Conservation (phyloP, 257 asterid species). For the Euphrasia confusa region DNA sequence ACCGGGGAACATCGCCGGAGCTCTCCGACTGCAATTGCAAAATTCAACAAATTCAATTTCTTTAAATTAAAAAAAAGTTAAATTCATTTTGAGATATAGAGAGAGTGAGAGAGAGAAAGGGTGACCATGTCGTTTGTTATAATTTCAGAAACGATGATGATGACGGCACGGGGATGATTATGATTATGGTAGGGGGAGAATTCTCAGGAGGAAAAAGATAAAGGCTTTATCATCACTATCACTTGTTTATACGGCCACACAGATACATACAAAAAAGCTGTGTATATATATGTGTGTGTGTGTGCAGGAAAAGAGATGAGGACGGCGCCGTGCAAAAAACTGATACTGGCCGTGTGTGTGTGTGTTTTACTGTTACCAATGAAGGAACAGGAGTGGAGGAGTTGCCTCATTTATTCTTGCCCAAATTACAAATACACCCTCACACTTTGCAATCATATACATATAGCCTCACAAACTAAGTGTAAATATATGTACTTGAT, state of each 20-base stretch:
- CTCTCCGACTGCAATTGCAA: constrained; percentile 16
- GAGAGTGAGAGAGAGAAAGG: not conserved
- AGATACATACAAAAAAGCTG: not conserved
- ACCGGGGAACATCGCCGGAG: constrained; percentile 44
- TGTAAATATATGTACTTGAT: no score
- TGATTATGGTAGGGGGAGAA: not conserved
- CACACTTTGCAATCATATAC: no score
- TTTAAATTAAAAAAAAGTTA: not conserved
- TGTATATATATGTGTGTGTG: not conserved
- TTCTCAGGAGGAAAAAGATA: not conserved
- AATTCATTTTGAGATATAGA: not conserved
- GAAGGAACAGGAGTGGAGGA: constrained; percentile 26
- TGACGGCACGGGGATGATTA: not conserved
- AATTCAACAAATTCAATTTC: not conserved
- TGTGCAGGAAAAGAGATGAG: constrained; percentile 24
- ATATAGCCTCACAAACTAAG: no score
- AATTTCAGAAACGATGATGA: not conserved
- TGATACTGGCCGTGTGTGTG: constrained; percentile 7
- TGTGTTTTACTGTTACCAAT: constrained; percentile 41
- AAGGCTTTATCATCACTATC: not conserved
- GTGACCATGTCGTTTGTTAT: constrained; percentile 5
- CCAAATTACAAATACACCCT: no score
- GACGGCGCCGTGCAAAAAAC: constrained; percentile 54
- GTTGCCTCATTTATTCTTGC: constrained; percentile 15
- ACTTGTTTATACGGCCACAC: not conserved